Base-by-base conservation (phyloP, 2,329 filamentous ascomycete species). In the Cladosporium halotolerans region DNA sequence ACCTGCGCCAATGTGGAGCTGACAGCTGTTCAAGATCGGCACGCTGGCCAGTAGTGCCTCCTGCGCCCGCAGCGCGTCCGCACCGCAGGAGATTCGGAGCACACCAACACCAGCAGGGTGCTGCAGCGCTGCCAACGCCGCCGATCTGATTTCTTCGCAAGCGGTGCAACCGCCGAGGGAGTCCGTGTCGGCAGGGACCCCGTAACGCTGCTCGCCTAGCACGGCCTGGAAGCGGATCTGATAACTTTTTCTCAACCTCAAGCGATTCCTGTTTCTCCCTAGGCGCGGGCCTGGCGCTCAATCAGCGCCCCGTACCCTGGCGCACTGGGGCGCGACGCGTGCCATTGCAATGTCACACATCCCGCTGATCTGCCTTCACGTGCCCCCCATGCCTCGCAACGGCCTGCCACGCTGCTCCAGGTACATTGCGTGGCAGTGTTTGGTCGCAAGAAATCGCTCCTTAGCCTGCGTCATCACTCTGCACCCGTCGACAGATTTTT, bases 201-300 rank as follows among this genome's bases (percentile, higher is more conserved):
- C 23, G 23, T 28, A 28, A 28, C 23, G 23, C 23, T 28, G 23
- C 32, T 43, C 13, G 40, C 33, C 28, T 40, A 41, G 38, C 46
- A 49, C 46, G 36, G 38, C 32, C 46, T 18, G 46, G 23, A 9
- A 34, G 33, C 47, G 47, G 48, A 51, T 51, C 48, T 33, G 48
- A 51, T 51, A 51, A 51, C 33, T 44, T 51, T 51, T 51, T 44
- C 42, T 40, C 9, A 38, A 51, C 48, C 32, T 44, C 48, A 51
- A 23, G 40, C 47, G 46, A 49, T 49, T 38, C 46, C 41, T 40
- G 46, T 49, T 38, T 32, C 38, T 5, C 7, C 7, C 23, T 28
- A 28, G 23, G 23, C 23, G 23, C 23, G 23, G 23, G 23, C 7
- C 23, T 28, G 23, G 23, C 23, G 23, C 7, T 28, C 23, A 28